Evolutionary conservation across 805 yeast genomes (phyloP).

Genomic region (Saturnispora besseyi): DNA sequence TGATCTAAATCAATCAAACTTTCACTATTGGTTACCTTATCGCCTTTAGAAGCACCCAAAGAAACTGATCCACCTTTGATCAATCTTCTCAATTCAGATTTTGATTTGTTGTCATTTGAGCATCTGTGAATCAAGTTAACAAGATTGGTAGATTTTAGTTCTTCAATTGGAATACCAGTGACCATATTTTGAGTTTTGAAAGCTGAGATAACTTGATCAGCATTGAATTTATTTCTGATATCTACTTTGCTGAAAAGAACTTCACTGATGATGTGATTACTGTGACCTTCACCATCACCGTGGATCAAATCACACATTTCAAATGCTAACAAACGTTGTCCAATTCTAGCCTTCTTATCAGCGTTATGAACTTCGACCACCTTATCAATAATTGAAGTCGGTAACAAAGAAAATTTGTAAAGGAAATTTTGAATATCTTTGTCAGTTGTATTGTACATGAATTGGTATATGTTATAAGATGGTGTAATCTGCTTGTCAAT

Average conservation of each 20-base stretch:
- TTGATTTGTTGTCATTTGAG: conserved; percentile 37
- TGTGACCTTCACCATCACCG: conserved; percentile 66
- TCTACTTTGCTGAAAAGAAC: conserved; percentile 39
- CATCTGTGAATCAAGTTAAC: conserved; percentile 44
- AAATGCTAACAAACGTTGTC: conserved; percentile 69
- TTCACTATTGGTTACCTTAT: conserved; percentile 40
- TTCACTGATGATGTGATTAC: conserved; percentile 58
- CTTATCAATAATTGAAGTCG: conserved; percentile 46
- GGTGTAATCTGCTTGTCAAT: conserved; percentile 67
- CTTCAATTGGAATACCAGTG: conserved; percentile 26
- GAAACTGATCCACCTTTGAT: conserved; percentile 68
- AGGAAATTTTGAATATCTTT: conserved; percentile 61
- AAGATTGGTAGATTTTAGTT: conserved; percentile 31
- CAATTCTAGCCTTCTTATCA: conserved; percentile 58
- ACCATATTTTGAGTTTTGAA: conserved; percentile 54
- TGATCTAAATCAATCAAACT: conserved; percentile 36
- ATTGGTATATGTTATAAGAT: conserved; percentile 78
- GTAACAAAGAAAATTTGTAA: conserved; percentile 71
- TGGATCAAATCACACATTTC: conserved; percentile 85
- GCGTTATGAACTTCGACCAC: conserved; percentile 43
- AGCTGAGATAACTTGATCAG: conserved; percentile 43
- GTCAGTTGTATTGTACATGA: conserved; percentile 72
- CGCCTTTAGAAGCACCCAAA: conserved; percentile 46
- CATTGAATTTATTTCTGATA: conserved; percentile 30
- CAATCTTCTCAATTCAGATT: conserved; percentile 33